Evolutionary conservation across 2,329 filamentous ascomycete species (phyloP).

Genomic region (Laburnicola sp.): DNA sequence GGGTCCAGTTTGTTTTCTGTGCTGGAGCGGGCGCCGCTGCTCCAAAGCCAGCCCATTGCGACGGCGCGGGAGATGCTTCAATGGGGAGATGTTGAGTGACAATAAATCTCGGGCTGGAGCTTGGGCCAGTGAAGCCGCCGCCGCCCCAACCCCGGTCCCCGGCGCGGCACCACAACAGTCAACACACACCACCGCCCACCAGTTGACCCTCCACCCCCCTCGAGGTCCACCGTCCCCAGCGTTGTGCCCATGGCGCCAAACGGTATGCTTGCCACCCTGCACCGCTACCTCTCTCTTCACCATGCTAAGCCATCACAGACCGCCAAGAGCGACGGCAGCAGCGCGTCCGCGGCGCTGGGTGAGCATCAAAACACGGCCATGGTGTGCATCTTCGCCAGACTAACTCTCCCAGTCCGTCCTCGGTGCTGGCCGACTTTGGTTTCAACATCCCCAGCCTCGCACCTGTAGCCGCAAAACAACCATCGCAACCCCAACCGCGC

Average conservation of each 20-base stretch:
- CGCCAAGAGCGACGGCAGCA: constrained; percentile 59
- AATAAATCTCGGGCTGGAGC: not conserved
- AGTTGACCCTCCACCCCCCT: not conserved
- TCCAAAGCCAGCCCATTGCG: constrained; percentile 68
- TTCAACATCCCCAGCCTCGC: constrained; percentile 43
- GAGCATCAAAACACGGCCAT: constrained; percentile 35
- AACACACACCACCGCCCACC: constrained; percentile 12
- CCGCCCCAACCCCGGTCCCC: not conserved
- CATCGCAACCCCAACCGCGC: constrained; percentile 31
- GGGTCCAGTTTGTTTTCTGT: constrained; percentile 75
- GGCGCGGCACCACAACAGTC: constrained; percentile 13
- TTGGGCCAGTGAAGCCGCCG: no score
- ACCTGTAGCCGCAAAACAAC: constrained; percentile 27
- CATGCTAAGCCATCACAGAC: constrained; percentile 39
- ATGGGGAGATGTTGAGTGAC: not conserved
- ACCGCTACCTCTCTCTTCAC: not conserved
- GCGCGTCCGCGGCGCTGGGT: constrained; percentile 62
- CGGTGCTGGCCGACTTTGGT: constrained; percentile 55
- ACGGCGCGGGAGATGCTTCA: not conserved
- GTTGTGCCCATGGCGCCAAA: constrained; percentile 36
- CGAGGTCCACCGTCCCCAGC: constrained; percentile 6
- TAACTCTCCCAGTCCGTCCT: constrained; percentile 49
- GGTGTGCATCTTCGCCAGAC: constrained; percentile 5
- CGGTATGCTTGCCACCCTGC: constrained; percentile 26
- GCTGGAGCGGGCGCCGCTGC: constrained; percentile 47